These are phyloP conservation scores for Starmerella floris DNA, from an alignment of 805 yeast genomes.

Conservation along the genomic window DNA sequence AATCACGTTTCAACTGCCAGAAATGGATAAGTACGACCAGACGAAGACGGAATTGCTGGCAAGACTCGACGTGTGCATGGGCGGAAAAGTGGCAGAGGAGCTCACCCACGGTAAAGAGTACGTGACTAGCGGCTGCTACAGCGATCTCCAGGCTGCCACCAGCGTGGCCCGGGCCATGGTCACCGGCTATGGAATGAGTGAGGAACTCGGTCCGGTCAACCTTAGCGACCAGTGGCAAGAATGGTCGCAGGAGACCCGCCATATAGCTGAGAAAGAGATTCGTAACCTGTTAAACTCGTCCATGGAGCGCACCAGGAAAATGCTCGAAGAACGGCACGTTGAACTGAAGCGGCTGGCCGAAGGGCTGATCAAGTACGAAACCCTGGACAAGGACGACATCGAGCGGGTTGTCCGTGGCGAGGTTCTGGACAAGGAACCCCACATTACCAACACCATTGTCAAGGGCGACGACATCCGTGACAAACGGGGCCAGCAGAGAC, in stretches of 20 bases:
- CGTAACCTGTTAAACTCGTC: conserved; percentile 58
- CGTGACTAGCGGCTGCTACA: conserved; percentile 90
- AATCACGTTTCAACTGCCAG: conserved; percentile 93
- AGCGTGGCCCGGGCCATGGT: conserved; percentile 93
- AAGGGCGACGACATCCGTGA: conserved; percentile 32
- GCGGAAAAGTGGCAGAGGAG: conserved; percentile 96
- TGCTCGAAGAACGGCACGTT: conserved; percentile 45
- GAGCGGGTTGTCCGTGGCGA: conserved; percentile 76
- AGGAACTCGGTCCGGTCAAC: conserved; percentile 80
- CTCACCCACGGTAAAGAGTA: conserved; percentile 79
- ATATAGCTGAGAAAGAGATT: conserved; percentile 87
- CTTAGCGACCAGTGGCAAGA: conserved; percentile 84
- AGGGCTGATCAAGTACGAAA: conserved; percentile 89
- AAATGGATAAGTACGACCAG: conserved; percentile 92
- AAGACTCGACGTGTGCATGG: conserved; percentile 93
- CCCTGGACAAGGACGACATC: conserved; percentile 82
- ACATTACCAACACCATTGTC: conserved; percentile 61
- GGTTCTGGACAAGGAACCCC: conserved; percentile 51
- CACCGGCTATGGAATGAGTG: conserved; percentile 92
- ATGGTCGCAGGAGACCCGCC: conserved; percentile 83
- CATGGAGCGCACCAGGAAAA: conserved; percentile 62
- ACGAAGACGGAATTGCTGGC: conserved; percentile 83
- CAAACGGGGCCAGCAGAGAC: conserved; percentile 12
- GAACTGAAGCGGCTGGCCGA: conserved; percentile 83
- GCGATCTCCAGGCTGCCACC: conserved; percentile 83